Evolutionary conservation across 805 yeast species (phyloP), one percentile per base, ranked within the genome.

Genomic region (Candida boleticola): DNA sequence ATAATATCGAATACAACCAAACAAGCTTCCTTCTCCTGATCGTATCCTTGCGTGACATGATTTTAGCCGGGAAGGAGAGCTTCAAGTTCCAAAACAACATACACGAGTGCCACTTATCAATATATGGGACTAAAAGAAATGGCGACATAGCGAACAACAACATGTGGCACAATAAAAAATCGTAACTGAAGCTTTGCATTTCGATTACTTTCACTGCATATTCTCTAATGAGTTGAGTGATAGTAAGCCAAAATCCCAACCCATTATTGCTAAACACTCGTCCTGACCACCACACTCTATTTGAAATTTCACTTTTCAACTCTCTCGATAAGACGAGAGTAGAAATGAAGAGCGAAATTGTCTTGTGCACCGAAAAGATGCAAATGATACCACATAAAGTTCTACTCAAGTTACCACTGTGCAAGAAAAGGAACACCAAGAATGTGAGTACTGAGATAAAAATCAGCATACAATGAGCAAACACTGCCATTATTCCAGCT

Each of bases 231-330:
- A 77, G 76, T 49, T 76, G 80, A 0, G 76, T 68, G 1, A 69
- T 11, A 1, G 55, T 46, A 19, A 57, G 50, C 55, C 63, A 57
- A 23, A 35, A 38, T 3, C 76, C 76, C 10, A 69, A 46, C 3
- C 67, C 71, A 11, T 23, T 23, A 20, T 63, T 55, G 3, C 49
- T 52, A 17, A 64, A 46, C 80, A 80, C 76, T 37, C 62, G 65
- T 0, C 80, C 81, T 1, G 79, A 68, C 80, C 80, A 77, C 80
- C 80, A 77, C 0, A 77, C 73, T 29, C 63, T 45, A 44, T 76
- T 74, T 1, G 72, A 50, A 33, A 53, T 49, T 46, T 72, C 74
- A 19, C 61, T 68, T 23, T 55, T 57, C 39, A 70, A 50, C 48
- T 77, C 82, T 43, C 74, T 57, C 1, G 76, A 66, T 17, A 76